Evolutionary conservation across 495 filamentous ascomycete genomes (phyloP).

Genomic region (Xylaria scruposa): DNA sequence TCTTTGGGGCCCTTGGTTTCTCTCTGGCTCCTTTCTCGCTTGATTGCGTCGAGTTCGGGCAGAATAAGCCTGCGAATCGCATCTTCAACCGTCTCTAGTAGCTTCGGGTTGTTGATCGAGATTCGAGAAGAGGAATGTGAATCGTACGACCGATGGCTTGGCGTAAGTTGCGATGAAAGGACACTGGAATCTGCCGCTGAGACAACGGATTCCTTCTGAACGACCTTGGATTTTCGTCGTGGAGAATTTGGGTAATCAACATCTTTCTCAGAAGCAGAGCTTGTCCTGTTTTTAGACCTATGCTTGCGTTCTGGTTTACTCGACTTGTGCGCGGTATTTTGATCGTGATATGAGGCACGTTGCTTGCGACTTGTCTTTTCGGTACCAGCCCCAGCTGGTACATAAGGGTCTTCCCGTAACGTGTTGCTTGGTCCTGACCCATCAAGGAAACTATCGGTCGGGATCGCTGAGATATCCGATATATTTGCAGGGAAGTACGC

Average conservation of each 20-base stretch:
- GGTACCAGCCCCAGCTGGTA: conserved; percentile 51
- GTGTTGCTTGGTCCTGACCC: conserved; percentile 54
- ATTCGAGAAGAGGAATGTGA: conserved; percentile 80
- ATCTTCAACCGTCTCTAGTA: conserved; percentile 96
- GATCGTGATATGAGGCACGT: conserved; percentile 50
- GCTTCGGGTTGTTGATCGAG: conserved; percentile 91
- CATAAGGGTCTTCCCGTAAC: conserved; percentile 42
- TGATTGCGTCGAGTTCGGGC: conserved; percentile 88
- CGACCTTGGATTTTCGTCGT: conserved; percentile 66
- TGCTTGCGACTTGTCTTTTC: conserved; percentile 57
- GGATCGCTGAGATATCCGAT: conserved; percentile 92
- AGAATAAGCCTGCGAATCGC: conserved; percentile 91
- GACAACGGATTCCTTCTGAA: conserved; percentile 65
- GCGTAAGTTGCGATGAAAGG: conserved; percentile 69
- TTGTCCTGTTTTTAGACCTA: conserved; percentile 63
- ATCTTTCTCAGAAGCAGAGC: conserved; percentile 69
- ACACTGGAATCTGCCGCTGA: conserved; percentile 76
- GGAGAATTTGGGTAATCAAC: conserved; percentile 64
- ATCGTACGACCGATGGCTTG: conserved; percentile 73
- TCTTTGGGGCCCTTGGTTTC: conserved; percentile 59
- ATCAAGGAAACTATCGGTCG: conserved; percentile 88
- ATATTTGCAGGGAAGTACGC: conserved; percentile 60
- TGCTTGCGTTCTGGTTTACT: conserved; percentile 56
- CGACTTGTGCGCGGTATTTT: conserved; percentile 38
- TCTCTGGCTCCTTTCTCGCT: conserved; percentile 78